These are phyloP conservation scores for Magnusiomyces tetraspermus DNA, from an alignment of 1,139 yeast species.

Conservation along the genomic window DNA sequence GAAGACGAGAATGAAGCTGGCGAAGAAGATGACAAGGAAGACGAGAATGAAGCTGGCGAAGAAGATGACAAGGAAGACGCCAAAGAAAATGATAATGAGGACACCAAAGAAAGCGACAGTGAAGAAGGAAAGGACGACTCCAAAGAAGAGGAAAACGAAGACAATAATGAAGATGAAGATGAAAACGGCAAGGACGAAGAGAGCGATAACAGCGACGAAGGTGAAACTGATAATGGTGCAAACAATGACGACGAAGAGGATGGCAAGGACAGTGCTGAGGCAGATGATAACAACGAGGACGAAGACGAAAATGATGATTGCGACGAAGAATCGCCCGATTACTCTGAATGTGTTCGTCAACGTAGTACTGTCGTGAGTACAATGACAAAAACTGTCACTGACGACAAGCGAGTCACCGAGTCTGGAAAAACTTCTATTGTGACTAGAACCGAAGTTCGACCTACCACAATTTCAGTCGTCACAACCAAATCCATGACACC, in stretches of 20 bases:
- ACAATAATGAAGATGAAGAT: neutral
- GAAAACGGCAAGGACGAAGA: neutral
- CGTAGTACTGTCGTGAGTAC: too few relatives aligned
- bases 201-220: neutral
- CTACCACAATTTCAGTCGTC: too few relatives aligned
- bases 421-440: too few relatives aligned
- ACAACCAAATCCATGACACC: too few relatives aligned
- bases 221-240: neutral
- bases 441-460: too few relatives aligned
- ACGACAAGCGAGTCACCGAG: too few relatives aligned
- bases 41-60: neutral
- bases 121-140: neutral
- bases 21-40: slow-evolving; percentile 1
- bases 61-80: slow-evolving; percentile 1
- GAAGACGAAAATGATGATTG: neutral
- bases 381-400: too few relatives aligned
- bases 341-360: neutral
- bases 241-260: too few relatives aligned
- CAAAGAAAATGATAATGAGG: neutral
- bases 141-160: neutral
- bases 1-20: neutral
- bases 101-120: neutral
- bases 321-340: neutral
- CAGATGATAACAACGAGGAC: neutral
- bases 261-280: neutral